Percentiles rank a stretch among this genome's conserved stretches.
These are phyloP conservation scores for Agapanthus africanus DNA, from an alignment of 106 monocot species.

Conservation along the genomic window DNA sequence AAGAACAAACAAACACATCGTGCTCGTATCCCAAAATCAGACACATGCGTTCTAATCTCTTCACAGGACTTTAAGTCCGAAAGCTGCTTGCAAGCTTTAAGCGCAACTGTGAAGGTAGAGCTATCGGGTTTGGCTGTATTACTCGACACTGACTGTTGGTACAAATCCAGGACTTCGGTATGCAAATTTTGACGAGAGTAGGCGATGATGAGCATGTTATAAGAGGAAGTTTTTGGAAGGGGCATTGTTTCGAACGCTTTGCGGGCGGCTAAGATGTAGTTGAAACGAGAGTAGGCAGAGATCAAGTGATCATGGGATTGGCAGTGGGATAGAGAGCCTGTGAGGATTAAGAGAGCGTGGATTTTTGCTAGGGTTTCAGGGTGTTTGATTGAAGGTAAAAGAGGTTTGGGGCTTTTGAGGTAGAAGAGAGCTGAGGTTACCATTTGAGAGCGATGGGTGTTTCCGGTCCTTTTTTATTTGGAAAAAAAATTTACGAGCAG, in stretches of 20 bases:
- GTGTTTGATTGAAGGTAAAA: slow-evolving; percentile 17
- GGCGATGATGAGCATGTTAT: slow-evolving; percentile 49
- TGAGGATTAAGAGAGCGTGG: slow-evolving; percentile 48
- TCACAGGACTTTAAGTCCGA: slow-evolving; percentile 37
- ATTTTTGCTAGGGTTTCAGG: slow-evolving; percentile 21
- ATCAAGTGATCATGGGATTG: slow-evolving; percentile 33
- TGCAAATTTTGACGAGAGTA: slow-evolving; percentile 25
- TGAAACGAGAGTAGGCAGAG: slow-evolving; percentile 46
- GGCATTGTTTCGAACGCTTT: slow-evolving; percentile 21
- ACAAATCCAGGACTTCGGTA: slow-evolving; percentile 26
- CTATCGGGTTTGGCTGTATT: slow-evolving; percentile 31
- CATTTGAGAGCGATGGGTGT: slow-evolving; percentile 2
- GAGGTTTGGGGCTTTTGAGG: slow-evolving; percentile 8
- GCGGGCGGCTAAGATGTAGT: slow-evolving; percentile 27
- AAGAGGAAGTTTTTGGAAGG: slow-evolving; percentile 22
- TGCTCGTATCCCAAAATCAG: slow-evolving; percentile 21
- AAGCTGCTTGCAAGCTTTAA: slow-evolving; percentile 42
- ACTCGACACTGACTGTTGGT: slow-evolving; percentile 15
- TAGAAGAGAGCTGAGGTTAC: background rate
- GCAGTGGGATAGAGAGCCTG: slow-evolving; percentile 16
- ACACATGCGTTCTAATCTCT: slow-evolving; percentile 19
- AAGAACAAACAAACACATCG: slow-evolving; percentile 68
- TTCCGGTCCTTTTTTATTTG: background rate
- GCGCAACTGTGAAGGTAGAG: slow-evolving; percentile 52
- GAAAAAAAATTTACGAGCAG: no score